phyloP scores from a whole-genome alignment of 306 rosid species.

The Ziziphus jujuba region DNA sequence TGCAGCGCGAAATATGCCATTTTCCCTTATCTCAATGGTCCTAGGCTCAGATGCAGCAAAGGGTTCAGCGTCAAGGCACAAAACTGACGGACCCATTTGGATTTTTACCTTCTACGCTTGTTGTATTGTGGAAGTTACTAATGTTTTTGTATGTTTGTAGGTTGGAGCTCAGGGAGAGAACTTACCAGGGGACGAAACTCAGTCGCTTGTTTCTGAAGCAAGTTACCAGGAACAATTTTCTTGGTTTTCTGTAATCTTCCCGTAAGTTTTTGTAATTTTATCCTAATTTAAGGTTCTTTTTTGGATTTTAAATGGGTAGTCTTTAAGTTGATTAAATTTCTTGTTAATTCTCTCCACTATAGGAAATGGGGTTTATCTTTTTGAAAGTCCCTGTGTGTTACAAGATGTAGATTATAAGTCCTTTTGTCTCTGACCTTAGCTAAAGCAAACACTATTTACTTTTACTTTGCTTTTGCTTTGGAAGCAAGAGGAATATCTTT shows the following conservation, averaged over 20 bases:
- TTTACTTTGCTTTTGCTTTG: neutral
- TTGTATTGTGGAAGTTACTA: neutral
- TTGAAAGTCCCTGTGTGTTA: neutral
- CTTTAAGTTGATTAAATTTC: neutral
- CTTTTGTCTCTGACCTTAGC: neutral
- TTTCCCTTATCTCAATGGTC: conserved; percentile 31
- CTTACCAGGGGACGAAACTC: conserved; percentile 51
- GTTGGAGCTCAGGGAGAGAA: conserved; percentile 55
- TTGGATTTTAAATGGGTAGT: neutral
- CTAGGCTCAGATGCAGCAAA: conserved; percentile 43
- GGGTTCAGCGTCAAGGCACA: conserved; percentile 46
- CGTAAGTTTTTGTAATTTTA: conserved; percentile 57
- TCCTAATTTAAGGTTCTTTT: neutral
- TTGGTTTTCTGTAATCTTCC: conserved; percentile 74
- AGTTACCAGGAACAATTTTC: conserved; percentile 54
- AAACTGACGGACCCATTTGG: conserved; percentile 19
- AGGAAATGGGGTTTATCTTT: neutral
- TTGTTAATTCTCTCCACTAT: conserved; percentile 2
- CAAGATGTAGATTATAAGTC: neutral
- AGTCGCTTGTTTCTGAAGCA: conserved; percentile 54
- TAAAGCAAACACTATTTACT: neutral
- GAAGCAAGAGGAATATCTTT: conserved; percentile 9
- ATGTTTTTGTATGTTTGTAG: conserved; percentile 37
- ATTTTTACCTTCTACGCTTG: conserved; percentile 31
- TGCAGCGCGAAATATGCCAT: conserved; percentile 25